Evolutionary conservation across 2,329 filamentous ascomycete species (phyloP), one percentile per base, ranked within the genome.

Genomic region (Dothiorella sarmentorum): DNA sequence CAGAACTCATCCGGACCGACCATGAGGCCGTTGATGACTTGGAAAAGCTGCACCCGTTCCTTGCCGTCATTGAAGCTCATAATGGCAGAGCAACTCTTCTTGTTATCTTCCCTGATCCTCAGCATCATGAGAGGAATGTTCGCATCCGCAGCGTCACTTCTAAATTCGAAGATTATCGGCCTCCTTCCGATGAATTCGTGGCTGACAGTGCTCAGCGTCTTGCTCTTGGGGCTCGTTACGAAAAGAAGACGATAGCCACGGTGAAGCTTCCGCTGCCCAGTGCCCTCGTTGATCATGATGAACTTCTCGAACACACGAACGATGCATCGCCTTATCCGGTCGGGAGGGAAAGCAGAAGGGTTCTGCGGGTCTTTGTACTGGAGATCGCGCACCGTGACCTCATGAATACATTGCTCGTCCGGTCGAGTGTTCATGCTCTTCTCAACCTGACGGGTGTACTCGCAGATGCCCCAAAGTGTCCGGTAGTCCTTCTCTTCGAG

Each of bases 361-460:
- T 88, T 80, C n/a, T 85, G 78, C 1, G 86, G 80, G 67, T 95
- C 90, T 67, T 91, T 87, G 69, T 93, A 94, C 66, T 93, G 89
- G 63, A 95, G 90, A 24, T 86, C 83, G 43, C 84, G 84, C 7
- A 96, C 76, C 1, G 83, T 85, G 7, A 84, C 81, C 65, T 87
- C 84, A 69, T 90, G 91, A 2, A 88, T 79, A 58, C 88, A 73
- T 2, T 78, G 78, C 73, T 97, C 92, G 55, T 90, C 88, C 27
- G 80, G 78, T 38, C 85, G 82, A 6, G 86, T 84, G 33, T 85
- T 84, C 40, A 96, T 78, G 53, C 85, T 89, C 24, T 81, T 80
- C 67, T 91, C 87, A 2, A 93, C 84, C 66, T 89, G 90, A 63
- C 82, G 83, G 24, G 88, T 90, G 69, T 95, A 93, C 61, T 96